phyloP scores from a whole-genome alignment of 169 alveolate genomes.

The Eimeria praecox region DNA sequence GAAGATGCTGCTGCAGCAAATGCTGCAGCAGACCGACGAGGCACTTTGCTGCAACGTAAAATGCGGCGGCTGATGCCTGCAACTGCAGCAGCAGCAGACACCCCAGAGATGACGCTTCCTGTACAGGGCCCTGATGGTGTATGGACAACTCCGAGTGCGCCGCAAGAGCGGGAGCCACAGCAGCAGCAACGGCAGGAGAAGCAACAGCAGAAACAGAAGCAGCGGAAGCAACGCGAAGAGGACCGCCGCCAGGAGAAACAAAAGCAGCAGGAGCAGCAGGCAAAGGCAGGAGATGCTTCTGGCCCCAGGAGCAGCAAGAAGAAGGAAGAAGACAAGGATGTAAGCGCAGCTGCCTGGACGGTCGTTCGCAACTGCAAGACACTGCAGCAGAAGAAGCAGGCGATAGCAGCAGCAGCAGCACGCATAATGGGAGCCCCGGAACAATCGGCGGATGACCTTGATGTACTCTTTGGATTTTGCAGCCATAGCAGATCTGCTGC shows the following conservation, averaged over 20 bases:
- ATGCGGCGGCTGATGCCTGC: constrained; percentile 62
- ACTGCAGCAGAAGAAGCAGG: constrained; percentile 67
- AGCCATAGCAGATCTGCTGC: constrained; percentile 37
- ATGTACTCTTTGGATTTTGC: constrained; percentile 50
- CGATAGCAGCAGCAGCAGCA: constrained; percentile 71
- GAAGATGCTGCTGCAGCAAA: not conserved
- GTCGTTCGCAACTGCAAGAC: constrained; percentile 42
- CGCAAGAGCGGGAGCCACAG: constrained; percentile 15
- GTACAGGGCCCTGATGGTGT: constrained; percentile 25
- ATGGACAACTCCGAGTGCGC: constrained; percentile 34
- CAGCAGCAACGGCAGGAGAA: constrained; percentile 54
- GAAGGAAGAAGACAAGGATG: not conserved
- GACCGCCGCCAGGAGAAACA: not conserved
- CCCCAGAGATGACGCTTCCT: constrained; percentile 1
- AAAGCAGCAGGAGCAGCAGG: constrained; percentile 7
- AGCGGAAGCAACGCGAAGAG: not conserved
- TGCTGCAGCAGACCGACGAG: not conserved
- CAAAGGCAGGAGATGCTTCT: not conserved
- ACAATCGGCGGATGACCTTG: constrained; percentile 8
- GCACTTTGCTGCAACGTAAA: constrained; percentile 23
- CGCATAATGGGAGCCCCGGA: constrained; percentile 47
- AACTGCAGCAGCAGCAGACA: constrained; percentile 4
- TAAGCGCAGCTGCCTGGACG: constrained; percentile 32
- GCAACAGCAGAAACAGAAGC: constrained; percentile 31
- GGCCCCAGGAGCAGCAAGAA: constrained; percentile 26